Evolutionary conservation across 768 basidiomycete genomes (phyloP).

Genomic region (Hygrocybe coccinea): DNA sequence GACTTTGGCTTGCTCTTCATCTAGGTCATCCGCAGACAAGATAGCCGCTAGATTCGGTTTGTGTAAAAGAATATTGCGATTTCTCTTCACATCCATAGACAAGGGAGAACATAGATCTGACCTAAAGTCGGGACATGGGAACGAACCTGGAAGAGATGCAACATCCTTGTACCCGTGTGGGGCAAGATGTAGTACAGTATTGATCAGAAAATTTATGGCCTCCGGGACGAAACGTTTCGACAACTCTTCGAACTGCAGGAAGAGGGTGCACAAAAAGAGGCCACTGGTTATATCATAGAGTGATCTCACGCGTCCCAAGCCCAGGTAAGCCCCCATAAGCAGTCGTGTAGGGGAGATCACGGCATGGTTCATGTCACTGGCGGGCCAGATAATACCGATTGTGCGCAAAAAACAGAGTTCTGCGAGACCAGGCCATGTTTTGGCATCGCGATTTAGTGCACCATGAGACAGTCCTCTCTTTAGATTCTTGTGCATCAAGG

Average conservation of each 20-base stretch:
- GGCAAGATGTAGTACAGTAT: constrained; percentile 65
- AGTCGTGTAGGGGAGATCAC: constrained; percentile 84
- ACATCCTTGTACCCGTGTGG: constrained; percentile 51
- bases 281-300: constrained; percentile 76
- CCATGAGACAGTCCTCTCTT: constrained; percentile 74
- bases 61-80: constrained; percentile 35
- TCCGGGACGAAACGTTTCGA: constrained; percentile 90
- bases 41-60: constrained; percentile 48
- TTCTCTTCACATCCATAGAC: constrained; percentile 37
- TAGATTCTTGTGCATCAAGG: constrained; percentile 92
- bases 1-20: constrained; percentile 62
- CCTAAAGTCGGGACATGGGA: constrained; percentile 68
- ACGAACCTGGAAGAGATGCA: constrained; percentile 56
- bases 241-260: constrained; percentile 76
- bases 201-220: constrained; percentile 74
- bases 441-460: constrained; percentile 52
- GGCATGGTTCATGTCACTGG: constrained; percentile 88
- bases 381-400: constrained; percentile 83
- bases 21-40: constrained; percentile 25
- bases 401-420: constrained; percentile 80
- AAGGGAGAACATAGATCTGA: constrained; percentile 41
- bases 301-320: constrained; percentile 73
- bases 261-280: constrained; percentile 81
- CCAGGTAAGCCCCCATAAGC: constrained; percentile 88
- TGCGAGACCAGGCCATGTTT: constrained; percentile 83